Evolutionary conservation across 2,329 filamentous ascomycete genomes (phyloP).

Genomic region (Fusarium sp.): DNA sequence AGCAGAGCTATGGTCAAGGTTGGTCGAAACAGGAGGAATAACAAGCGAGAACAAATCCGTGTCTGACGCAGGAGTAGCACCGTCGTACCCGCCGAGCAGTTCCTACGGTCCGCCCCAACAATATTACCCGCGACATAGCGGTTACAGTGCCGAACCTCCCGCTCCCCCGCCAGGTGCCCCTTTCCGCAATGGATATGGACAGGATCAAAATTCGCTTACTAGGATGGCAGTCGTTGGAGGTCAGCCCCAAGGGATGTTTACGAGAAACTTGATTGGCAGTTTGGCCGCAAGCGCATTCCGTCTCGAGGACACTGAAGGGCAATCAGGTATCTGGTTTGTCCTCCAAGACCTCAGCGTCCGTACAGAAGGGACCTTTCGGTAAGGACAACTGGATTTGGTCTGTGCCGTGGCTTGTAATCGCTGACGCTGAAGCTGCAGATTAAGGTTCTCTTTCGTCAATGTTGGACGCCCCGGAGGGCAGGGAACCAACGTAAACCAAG

Average conservation of each 20-base stretch:
- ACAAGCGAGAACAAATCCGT: neutral
- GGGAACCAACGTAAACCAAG: conserved; percentile 69
- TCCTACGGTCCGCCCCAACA: conserved; percentile 51
- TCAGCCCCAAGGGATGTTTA: conserved; percentile 85
- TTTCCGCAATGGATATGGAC: conserved; percentile 45
- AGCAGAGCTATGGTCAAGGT: conserved; percentile 48
- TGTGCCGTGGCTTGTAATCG: neutral
- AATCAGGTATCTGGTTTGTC: conserved; percentile 95
- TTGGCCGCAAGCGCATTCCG: conserved; percentile 88
- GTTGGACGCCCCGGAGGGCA: conserved; percentile 66
- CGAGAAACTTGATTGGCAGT: conserved; percentile 92
- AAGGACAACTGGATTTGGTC: conserved; percentile 38
- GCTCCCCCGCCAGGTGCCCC: conserved; percentile 41
- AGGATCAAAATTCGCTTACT: conserved; percentile 45
- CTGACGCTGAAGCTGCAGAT: conserved; percentile 50
- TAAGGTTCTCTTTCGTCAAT: conserved; percentile 82
- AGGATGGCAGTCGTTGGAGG: conserved; percentile 52
- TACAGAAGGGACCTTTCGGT: conserved; percentile 92
- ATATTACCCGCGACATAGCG: conserved; percentile 48
- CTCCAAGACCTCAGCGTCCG: conserved; percentile 94
- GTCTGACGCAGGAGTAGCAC: conserved; percentile 28
- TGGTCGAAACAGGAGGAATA: neutral
- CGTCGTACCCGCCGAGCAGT: conserved; percentile 45
- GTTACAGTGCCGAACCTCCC: conserved; percentile 43
- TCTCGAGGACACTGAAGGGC: conserved; percentile 79